Evolutionary conservation across 2,329 filamentous ascomycete species (phyloP).

Genomic region (Xylaria sp.): DNA sequence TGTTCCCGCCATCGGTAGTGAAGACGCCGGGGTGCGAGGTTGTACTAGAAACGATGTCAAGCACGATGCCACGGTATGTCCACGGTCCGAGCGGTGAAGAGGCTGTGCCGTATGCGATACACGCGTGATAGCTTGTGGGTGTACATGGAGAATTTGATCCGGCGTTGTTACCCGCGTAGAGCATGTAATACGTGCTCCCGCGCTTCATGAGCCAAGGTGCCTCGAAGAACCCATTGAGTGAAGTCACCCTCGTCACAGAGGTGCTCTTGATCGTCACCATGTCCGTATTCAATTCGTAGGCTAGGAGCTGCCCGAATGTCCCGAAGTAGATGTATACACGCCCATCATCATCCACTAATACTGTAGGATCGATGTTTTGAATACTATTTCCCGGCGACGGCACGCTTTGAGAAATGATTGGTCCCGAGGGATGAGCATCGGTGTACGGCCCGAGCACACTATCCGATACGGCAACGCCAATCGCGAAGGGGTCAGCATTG

Average conservation of each 20-base stretch:
- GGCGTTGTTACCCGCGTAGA: conserved; percentile 48
- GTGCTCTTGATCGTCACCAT: conserved; percentile 44
- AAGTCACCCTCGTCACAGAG: conserved; percentile 30
- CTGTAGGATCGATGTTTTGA: conserved; percentile 49
- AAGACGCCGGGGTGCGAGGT: conserved; percentile 47
- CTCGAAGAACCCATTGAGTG: conserved; percentile 45
- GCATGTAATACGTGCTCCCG: conserved; percentile 45
- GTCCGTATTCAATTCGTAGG: conserved; percentile 43
- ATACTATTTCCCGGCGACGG: conserved; percentile 43
- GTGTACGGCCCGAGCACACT: conserved; percentile 44
- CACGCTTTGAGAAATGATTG: conserved; percentile 45
- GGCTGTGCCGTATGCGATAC: conserved; percentile 46
- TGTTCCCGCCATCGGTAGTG: conserved; percentile 33
- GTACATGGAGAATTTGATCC: conserved; percentile 45
- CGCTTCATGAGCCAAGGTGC: conserved; percentile 45
- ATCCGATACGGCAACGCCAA: conserved; percentile 46
- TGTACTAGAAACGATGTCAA: conserved; percentile 46
- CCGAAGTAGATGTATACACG: conserved; percentile 48
- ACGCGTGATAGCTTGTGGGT: conserved; percentile 47
- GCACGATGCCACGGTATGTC: conserved; percentile 43
- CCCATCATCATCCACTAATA: conserved; percentile 45
- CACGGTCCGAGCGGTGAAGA: conserved; percentile 44
- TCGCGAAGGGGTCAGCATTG: conserved; percentile 44
- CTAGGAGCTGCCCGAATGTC: conserved; percentile 45
- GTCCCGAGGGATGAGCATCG: conserved; percentile 44